Evolutionary conservation across 2,329 filamentous ascomycete genomes (phyloP), one percentile per base, ranked within the genome.

Genomic region (Ophiostoma piceae): DNA sequence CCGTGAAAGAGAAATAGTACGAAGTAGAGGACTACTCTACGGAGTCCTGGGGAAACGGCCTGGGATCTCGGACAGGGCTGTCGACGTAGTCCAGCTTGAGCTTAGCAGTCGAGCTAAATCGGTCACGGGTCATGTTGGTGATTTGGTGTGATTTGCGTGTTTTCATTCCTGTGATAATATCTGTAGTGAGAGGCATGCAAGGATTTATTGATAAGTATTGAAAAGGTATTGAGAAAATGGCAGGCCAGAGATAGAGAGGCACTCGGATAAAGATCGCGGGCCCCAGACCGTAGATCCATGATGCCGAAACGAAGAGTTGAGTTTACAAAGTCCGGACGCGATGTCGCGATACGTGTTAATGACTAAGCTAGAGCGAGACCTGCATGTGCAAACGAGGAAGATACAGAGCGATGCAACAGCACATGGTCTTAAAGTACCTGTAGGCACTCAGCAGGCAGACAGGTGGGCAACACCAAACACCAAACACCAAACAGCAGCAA

Each of bases 331-430:
- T 22, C 1, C 54, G 54, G 16, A 32, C 12, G 57, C 12, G 11
- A 35, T 35, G 35, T 35, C 35, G 35, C 35, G 35, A 35, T 26
- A 19, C 9, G 26, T 7, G 26, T 29, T 1, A 32, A 62, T 62
- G 57, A 62, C 54, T 60, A 60, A 60, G 54, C n/a, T n/a, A 57
- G 51, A 26, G 1, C 60, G 60, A 64, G 29, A 62, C 57, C 16
- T 29, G 1, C 3, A 12, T 43, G 35, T 65, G 35, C 35, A n/a
- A 19, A 35, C 12, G 54, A 22, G 7, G 4, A 29, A 37, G 60
- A 37, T 29, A 64, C 37, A 64, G 35, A 65, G 62, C 11, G 35
- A 41, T 65, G 62, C 62, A 19, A 41, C n/a, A 35, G 2, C 62
- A 65, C 62, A 29, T 29, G 26, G 26, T 29, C 26, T 29, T 29